Evolutionary conservation across 352 stramenopile species (phyloP).

Genomic region (Thalassiosira livingstoniorum): DNA sequence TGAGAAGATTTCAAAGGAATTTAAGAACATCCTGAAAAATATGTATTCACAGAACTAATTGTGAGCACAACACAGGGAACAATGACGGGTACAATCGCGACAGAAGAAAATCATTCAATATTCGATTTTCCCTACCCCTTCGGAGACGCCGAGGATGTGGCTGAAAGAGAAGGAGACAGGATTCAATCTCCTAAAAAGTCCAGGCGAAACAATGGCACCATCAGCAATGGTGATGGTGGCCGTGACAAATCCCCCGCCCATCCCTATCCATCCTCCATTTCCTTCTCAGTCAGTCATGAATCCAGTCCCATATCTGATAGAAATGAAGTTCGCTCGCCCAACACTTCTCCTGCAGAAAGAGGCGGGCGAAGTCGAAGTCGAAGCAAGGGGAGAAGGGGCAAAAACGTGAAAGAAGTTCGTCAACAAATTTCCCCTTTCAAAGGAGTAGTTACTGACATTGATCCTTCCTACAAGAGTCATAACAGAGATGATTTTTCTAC

Average conservation of each 20-base stretch:
- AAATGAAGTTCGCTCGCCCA: constrained; percentile 30
- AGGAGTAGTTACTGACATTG: background rate
- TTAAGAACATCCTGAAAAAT: too few relatives aligned
- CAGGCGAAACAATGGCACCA: background rate
- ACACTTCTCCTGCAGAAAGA: constrained; percentile 19
- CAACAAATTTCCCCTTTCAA: constrained; percentile 28
- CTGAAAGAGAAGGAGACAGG: too few relatives aligned
- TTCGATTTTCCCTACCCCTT: constrained; percentile 37
- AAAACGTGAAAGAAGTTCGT: constrained; percentile 8
- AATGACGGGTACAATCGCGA: background rate
- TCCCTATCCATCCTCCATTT: constrained; percentile 40
- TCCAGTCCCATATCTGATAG: background rate
- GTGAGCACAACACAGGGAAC: too few relatives aligned
- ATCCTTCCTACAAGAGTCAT: background rate
- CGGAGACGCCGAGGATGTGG: background rate
- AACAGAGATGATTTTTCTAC: too few relatives aligned
- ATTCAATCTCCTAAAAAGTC: too few relatives aligned
- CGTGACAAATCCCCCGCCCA: background rate
- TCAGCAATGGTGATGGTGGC: background rate
- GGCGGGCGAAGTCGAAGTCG: background rate
- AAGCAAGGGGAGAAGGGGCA: background rate
- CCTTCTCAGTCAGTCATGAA: constrained; percentile 23
- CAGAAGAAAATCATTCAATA: constrained; percentile 42
- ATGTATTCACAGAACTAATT: too few relatives aligned
- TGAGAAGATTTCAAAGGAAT: too few relatives aligned